Evolutionary conservation across 2,329 filamentous ascomycete genomes (phyloP).

Genomic region (Colletotrichum cuscutae): DNA sequence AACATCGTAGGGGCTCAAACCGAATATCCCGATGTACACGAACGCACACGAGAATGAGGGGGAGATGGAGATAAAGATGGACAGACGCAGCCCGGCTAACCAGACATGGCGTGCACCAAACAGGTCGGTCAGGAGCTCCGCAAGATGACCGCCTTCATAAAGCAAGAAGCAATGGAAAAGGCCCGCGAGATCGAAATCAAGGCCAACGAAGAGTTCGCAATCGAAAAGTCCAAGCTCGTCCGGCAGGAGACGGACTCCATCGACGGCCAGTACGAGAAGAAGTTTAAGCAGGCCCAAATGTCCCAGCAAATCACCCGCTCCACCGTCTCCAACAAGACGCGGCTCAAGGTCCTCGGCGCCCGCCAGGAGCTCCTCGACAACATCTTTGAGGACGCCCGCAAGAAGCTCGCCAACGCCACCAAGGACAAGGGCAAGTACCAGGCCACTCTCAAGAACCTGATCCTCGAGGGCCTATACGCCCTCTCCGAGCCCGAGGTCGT

Average conservation of each 20-base stretch:
- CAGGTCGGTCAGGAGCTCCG: constrained; percentile 98
- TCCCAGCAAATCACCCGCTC: constrained; percentile 98
- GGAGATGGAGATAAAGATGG: neutral
- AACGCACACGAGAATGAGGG: neutral
- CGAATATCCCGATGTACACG: neutral
- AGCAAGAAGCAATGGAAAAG: constrained; percentile 97
- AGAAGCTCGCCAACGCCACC: constrained; percentile 72
- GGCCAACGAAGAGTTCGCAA: constrained; percentile 98
- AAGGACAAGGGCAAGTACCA: constrained; percentile 82
- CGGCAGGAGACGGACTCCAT: constrained; percentile 94
- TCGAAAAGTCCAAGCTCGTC: constrained; percentile 98
- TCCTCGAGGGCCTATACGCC: constrained; percentile 91
- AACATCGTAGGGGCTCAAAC: neutral
- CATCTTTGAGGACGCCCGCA: constrained; percentile 84
- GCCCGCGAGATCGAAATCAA: constrained; percentile 97
- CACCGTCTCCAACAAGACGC: constrained; percentile 94
- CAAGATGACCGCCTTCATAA: constrained; percentile 99
- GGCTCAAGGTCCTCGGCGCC: constrained; percentile 86
- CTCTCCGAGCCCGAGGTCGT: constrained; percentile 82
- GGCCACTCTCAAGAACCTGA: constrained; percentile 78
- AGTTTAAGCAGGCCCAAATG: constrained; percentile 98
- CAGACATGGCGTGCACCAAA: neutral
- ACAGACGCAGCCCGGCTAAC: neutral
- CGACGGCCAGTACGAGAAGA: constrained; percentile 95
- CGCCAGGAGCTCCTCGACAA: constrained; percentile 91